Conservation (phyloP, 805 yeast species). For the Nematodospora valgi region DNA sequence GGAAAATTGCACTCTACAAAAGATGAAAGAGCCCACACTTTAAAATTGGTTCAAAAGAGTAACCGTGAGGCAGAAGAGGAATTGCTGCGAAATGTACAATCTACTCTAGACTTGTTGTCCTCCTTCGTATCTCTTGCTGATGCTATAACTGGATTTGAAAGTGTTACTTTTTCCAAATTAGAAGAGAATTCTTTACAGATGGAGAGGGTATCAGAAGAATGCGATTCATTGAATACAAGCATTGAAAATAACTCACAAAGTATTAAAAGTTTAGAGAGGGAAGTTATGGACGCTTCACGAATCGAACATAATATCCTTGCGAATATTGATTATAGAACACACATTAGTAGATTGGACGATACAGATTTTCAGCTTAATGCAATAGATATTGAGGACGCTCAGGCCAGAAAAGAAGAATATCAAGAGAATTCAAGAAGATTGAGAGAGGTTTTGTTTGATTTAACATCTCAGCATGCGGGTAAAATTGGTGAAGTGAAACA, state of each 20-base stretch:
- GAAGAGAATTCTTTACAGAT: constrained; percentile 20
- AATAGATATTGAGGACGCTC: constrained; percentile 57
- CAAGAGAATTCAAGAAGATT: constrained; percentile 54
- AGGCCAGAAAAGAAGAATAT: constrained; percentile 55
- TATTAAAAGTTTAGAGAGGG: constrained; percentile 34
- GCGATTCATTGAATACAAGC: constrained; percentile 12
- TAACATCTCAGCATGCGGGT: constrained; percentile 67
- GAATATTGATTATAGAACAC: constrained; percentile 55
- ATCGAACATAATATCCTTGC: constrained; percentile 62
- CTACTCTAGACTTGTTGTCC: constrained; percentile 4
- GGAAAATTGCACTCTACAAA: constrained; percentile 11
- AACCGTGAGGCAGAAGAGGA: constrained; percentile 5
- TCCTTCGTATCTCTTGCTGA: constrained; percentile 9
- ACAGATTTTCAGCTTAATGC: constrained; percentile 38
- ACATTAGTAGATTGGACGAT: constrained; percentile 35
- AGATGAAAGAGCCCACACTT: constrained; percentile 4
- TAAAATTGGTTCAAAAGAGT: constrained; percentile 10
- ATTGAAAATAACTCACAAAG: constrained; percentile 20
- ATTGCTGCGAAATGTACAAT: constrained; percentile 7
- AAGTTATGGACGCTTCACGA: constrained; percentile 53
- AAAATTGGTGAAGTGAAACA: constrained; percentile 85
- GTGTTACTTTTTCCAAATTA: constrained; percentile 17
- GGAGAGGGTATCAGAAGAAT: constrained; percentile 19
- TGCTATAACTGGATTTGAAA: constrained; percentile 18
- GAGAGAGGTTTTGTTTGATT: constrained; percentile 45